These are phyloP conservation scores for Penicillium sp. DNA, from an alignment of 2,329 filamentous ascomycete genomes.

Conservation along the genomic window DNA sequence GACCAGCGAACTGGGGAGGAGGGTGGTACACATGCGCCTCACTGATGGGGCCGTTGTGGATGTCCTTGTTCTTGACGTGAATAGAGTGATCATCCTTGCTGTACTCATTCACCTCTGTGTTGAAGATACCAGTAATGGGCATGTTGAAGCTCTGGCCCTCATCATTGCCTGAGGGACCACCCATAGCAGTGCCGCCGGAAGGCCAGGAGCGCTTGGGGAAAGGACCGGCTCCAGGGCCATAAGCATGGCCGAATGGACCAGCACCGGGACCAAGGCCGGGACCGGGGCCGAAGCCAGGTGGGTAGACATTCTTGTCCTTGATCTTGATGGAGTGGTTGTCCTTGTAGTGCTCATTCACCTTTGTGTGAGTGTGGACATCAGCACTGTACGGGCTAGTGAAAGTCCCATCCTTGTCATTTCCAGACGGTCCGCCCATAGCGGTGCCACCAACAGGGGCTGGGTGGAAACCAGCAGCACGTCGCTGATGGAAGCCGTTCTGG, in stretches of 20 bases:
- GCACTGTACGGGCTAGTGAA: conserved; percentile 8
- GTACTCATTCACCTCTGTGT: conserved; percentile 19
- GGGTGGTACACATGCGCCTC: conserved; percentile 1
- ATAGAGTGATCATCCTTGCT: conserved; percentile 22
- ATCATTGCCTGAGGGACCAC: conserved; percentile 25
- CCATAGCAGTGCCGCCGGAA: conserved; percentile 19
- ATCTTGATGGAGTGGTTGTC: conserved; percentile 25
- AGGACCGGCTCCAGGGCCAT: conserved; percentile 15
- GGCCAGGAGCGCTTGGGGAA: conserved; percentile 16
- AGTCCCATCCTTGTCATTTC: conserved; percentile 18
- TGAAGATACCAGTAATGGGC: conserved; percentile 19
- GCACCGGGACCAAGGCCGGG: conserved; percentile 12
- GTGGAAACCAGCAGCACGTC: background rate
- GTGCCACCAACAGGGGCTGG: conserved; percentile 13
- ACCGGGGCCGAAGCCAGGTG: conserved; percentile 5
- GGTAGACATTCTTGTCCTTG: conserved; percentile 19
- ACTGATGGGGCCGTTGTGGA: conserved; percentile 8
- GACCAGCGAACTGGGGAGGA: background rate
- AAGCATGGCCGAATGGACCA: conserved; percentile 12
- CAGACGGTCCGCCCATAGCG: conserved; percentile 24
- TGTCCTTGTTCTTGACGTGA: conserved; percentile 18
- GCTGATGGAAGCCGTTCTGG: conserved; percentile 7
- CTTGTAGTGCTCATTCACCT: conserved; percentile 19
- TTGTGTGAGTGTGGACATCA: conserved; percentile 14
- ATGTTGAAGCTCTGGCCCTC: conserved; percentile 25